Evolutionary conservation across 768 basidiomycete genomes (phyloP).

Genomic region (Mycena olivaceomarginata): DNA sequence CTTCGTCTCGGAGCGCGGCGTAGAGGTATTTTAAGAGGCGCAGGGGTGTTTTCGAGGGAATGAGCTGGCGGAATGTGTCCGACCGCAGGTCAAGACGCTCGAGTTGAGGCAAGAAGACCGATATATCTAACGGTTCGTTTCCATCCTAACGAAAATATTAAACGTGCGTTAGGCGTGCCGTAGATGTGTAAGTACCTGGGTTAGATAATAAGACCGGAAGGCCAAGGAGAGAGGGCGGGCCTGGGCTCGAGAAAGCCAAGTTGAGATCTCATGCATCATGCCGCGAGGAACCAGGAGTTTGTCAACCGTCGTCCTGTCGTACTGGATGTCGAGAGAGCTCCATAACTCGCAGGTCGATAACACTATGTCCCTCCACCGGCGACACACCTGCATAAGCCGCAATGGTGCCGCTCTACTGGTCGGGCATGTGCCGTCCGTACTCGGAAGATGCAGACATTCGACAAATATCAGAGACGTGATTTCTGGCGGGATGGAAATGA

Average conservation of each 20-base stretch:
- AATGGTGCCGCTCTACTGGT: background rate
- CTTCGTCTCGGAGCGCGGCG: background rate
- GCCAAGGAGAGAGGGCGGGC: conserved; percentile 1
- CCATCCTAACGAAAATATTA: background rate
- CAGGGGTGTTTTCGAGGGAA: too few relatives aligned
- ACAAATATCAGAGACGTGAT: background rate
- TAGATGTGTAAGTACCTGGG: background rate
- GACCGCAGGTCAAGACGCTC: background rate
- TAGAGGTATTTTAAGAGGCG: too few relatives aligned
- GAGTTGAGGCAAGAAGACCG: background rate
- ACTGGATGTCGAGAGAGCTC: background rate
- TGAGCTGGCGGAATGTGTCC: too few relatives aligned
- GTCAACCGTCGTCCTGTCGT: background rate
- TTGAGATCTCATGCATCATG: background rate
- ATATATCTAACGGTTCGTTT: background rate
- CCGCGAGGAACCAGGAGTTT: background rate
- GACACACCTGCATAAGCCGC: background rate
- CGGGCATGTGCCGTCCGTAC: background rate
- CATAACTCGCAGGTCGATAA: background rate
- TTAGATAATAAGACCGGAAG: background rate
- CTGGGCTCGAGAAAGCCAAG: background rate
- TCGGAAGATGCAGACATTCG: too few relatives aligned
- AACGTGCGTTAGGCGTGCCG: background rate
- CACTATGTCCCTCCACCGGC: background rate
- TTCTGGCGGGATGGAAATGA: background rate